Conservation (phyloP, 108 stramenopile species). For the Fistulifera pelliculosa region DNA sequence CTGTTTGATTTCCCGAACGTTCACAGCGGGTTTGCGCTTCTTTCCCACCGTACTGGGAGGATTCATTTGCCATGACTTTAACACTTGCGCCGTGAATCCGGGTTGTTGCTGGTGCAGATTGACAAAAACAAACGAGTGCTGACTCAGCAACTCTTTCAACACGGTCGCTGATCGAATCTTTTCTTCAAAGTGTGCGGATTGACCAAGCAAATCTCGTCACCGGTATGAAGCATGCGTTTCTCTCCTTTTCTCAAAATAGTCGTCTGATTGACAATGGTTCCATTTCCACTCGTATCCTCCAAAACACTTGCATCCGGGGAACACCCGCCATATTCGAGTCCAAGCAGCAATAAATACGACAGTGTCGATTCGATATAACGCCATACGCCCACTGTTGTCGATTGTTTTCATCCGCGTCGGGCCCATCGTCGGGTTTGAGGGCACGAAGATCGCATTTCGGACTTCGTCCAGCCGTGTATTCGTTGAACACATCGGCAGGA, state of each 20-base stretch:
- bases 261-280: slow-evolving; percentile 78
- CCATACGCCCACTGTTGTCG: slow-evolving; percentile 52
- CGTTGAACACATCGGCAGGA: slow-evolving; percentile 33
- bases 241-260: slow-evolving; percentile 60
- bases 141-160: slow-evolving; percentile 29
- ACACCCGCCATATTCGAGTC: neutral
- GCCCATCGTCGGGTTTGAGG: slow-evolving; percentile 5
- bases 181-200: slow-evolving; percentile 58
- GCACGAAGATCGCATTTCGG: slow-evolving; percentile 37
- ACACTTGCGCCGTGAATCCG: slow-evolving; percentile 4
- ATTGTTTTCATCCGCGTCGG: neutral
- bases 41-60: neutral
- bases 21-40: slow-evolving; percentile 11
- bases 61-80: neutral
- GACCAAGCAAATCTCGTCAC: slow-evolving; percentile 89
- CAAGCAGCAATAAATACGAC: slow-evolving; percentile 54
- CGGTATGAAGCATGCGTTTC: slow-evolving; percentile 75
- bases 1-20: slow-evolving; percentile 9
- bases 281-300: slow-evolving; percentile 89
- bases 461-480: slow-evolving; percentile 29
- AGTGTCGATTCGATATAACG: slow-evolving; percentile 72
- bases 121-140: slow-evolving; percentile 73
- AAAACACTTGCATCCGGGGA: slow-evolving; percentile 66
- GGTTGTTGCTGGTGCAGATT: slow-evolving; percentile 40
- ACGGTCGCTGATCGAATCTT: slow-evolving; percentile 24